Base-by-base conservation (phyloP, 2,329 filamentous ascomycete species). In the Thermoascus crustaceus region DNA sequence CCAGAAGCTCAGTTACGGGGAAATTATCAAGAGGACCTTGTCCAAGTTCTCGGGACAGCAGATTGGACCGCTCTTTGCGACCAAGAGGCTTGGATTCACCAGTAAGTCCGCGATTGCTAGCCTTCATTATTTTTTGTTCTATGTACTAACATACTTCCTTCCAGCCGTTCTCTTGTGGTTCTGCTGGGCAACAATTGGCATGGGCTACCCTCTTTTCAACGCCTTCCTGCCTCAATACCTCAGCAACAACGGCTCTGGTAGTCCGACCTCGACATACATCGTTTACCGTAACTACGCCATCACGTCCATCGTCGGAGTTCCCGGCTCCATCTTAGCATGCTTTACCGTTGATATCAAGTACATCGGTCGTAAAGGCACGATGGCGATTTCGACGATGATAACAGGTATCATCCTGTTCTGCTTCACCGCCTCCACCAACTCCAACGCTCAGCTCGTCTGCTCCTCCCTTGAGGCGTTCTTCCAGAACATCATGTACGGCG, bases 181-280 rank as follows among this genome's bases (percentile, higher is more conserved):
- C 59, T 79, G 78, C 55, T 93, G 85, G 85, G 72, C 79, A 0
- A 80, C 76, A 9, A 88, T 93, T 46, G 85, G 85, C 40, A 82
- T 93, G 76, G 85, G 80, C 2, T 93, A 89, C 52, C 85, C 85
- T 1, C 73, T 94, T 2, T 94, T 89, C 72, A 91, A 91, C 58
- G 82, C 83, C 34, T 93, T 93, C 62, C 71, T 94, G n/a, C 86
- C 86, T 0, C 83, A 91, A 47, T 91, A 91, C 53, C 75, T 93
- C 40, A 75, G 78, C 16, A 73, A 77, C 37, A 72, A 75, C 17
- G 66, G 65, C 7, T 51, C 48, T 5, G 44, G 51, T 9, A 61
- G 61, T 32, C 37, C 54, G 7, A 60, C 62, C 17, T 52, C 62
- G 8, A 55, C 57, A 11, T 53, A 57, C 31, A 57, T 62, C 21